Evolutionary conservation across 2,329 filamentous ascomycete genomes (phyloP).

Genomic region (Phialemonium atrogriseum): DNA sequence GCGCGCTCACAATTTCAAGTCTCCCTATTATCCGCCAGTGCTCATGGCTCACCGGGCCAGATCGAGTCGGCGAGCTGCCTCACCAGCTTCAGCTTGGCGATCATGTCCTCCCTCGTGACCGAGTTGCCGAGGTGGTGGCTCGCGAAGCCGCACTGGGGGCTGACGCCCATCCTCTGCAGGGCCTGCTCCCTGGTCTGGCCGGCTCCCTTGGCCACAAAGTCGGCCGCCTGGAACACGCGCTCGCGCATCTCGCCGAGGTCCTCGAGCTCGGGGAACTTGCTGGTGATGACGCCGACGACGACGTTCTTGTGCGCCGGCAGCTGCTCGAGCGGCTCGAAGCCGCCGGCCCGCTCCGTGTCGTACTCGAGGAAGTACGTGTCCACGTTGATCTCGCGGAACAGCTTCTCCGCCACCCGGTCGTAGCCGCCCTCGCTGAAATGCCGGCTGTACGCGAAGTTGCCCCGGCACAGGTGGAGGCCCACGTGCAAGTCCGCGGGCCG

Average conservation of each 20-base stretch:
- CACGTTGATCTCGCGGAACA: constrained; percentile 51
- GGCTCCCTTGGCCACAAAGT: constrained; percentile 57
- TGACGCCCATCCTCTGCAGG: constrained; percentile 56
- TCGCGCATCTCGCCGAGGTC: constrained; percentile 45
- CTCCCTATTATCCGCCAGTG: no score
- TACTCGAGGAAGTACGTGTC: constrained; percentile 53
- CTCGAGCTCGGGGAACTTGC: constrained; percentile 51
- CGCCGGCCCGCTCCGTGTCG: constrained; percentile 46
- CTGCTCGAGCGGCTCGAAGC: constrained; percentile 52
- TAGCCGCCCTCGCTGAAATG: constrained; percentile 59
- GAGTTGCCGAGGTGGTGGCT: constrained; percentile 61
- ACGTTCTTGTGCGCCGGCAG: constrained; percentile 55
- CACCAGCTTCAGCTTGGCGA: constrained; percentile 61
- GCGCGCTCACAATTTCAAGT: no score
- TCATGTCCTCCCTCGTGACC: constrained; percentile 60
- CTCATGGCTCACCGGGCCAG: constrained; percentile 37
- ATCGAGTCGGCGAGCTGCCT: constrained; percentile 57
- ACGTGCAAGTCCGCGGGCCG: constrained; percentile 60
- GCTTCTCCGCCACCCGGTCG: constrained; percentile 51
- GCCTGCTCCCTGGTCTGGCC: constrained; percentile 54
- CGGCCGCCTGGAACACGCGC: constrained; percentile 48
- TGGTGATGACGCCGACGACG: constrained; percentile 52
- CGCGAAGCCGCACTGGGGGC: constrained; percentile 63
- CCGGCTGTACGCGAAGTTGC: constrained; percentile 54
- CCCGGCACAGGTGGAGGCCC: constrained; percentile 59